A percentile compares a stretch with the other conserved stretches of the same genome.
Conservation (phyloP, 371 early-diverging fungal species). For the Capniomyces stellatus region DNA sequence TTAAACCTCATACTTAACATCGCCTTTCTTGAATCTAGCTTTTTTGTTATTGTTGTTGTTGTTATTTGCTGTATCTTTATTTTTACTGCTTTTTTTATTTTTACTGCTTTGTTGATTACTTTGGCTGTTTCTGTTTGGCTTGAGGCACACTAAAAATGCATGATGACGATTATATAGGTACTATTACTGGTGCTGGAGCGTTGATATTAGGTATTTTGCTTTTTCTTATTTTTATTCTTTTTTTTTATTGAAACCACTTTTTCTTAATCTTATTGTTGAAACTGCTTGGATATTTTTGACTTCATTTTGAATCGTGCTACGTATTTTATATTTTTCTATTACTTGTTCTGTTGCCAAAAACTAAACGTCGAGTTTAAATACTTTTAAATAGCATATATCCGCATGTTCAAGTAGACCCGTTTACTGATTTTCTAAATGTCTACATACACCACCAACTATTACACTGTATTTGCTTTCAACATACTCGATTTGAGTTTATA, state of each 20-base stretch:
- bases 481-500: no score
- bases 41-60: background rate
- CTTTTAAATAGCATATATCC: constrained; percentile 35
- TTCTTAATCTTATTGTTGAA: background rate
- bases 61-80: background rate
- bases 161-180: no score
- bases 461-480: no score
- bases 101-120: no score
- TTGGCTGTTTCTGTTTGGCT: no score
- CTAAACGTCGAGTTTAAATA: background rate
- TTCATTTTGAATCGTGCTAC: background rate
- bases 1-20: background rate
- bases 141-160: no score
- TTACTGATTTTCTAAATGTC: no score
- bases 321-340: background rate
- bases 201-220: constrained; percentile 24
- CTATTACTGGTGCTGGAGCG: constrained; percentile 66
- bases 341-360: background rate
- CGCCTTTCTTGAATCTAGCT: background rate
- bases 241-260: no score
- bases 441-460: no score
- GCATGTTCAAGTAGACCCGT: constrained; percentile 38
- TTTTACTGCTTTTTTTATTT: background rate
- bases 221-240: background rate
- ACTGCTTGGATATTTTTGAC: background rate